Evolutionary conservation across 2,329 filamentous ascomycete genomes (phyloP).

Genomic region (Setomelanomma holmii): DNA sequence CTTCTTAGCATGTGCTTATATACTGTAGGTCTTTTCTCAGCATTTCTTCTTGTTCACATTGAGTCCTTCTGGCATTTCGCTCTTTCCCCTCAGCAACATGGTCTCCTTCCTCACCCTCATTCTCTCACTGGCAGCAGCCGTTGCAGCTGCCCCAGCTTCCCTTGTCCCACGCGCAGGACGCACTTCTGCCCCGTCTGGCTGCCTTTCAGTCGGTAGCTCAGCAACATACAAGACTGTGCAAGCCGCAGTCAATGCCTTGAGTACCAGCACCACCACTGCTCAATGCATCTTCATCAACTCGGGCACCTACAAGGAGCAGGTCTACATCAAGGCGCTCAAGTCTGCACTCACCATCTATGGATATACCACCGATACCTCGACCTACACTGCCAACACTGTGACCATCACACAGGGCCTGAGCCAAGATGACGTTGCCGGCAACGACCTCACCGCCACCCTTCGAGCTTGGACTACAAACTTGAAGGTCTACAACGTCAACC

Average conservation of each 20-base stretch:
- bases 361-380: slow-evolving; percentile 59
- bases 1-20: slow-evolving; percentile 4
- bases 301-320: slow-evolving; percentile 68
- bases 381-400: slow-evolving; percentile 64
- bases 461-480: slow-evolving; percentile 58
- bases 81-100: slow-evolving; percentile 12
- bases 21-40: neutral
- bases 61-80: neutral
- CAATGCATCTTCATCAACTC: slow-evolving; percentile 69
- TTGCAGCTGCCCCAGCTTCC: slow-evolving; percentile 27
- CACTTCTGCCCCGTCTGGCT: slow-evolving; percentile 58
- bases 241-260: slow-evolving; percentile 65
- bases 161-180: slow-evolving; percentile 40
- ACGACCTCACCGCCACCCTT: slow-evolving; percentile 63
- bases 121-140: slow-evolving; percentile 27
- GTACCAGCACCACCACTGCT: slow-evolving; percentile 56
- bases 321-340: slow-evolving; percentile 58
- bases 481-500: slow-evolving; percentile 69
- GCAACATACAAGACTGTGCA: slow-evolving; percentile 60
- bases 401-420: slow-evolving; percentile 59
- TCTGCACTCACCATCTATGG: slow-evolving; percentile 65
- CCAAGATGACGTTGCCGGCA: slow-evolving; percentile 56
- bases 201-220: slow-evolving; percentile 56
- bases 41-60: neutral
- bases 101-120: slow-evolving; percentile 23